Evolutionary conservation across 768 basidiomycete species (phyloP).

Genomic region (Tricholoma furcatifolium): DNA sequence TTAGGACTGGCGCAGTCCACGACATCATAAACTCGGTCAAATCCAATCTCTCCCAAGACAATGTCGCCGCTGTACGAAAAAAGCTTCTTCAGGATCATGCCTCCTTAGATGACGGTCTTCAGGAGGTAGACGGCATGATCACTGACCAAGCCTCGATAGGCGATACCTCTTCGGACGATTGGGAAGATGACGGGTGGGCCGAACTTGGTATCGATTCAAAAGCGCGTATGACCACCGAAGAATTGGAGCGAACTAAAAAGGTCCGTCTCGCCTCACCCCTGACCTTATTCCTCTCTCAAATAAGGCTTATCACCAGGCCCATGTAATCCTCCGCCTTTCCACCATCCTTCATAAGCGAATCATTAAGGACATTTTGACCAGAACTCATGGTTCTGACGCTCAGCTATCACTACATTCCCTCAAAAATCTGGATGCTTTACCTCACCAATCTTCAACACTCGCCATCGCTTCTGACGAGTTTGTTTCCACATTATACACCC

Average conservation of each 20-base stretch:
- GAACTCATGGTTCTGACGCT: conserved; percentile 16
- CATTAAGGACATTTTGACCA: conserved; percentile 46
- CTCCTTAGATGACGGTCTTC: conserved; percentile 58
- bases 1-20: conserved; percentile 60
- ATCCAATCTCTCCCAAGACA: conserved; percentile 52
- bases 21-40: conserved; percentile 54
- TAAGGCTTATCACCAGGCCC: conserved; percentile 44
- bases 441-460: conserved; percentile 47
- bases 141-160: conserved; percentile 33
- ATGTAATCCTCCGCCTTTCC: conserved; percentile 56
- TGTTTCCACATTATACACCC: conserved; percentile 61
- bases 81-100: conserved; percentile 50
- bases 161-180: conserved; percentile 43
- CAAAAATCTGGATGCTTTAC: conserved; percentile 48
- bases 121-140: conserved; percentile 58
- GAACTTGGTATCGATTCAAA: conserved; percentile 55
- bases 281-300: neutral
- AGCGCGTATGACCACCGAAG: conserved; percentile 43
- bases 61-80: conserved; percentile 55
- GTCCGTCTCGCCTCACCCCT: conserved; percentile 31
- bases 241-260: conserved; percentile 59
- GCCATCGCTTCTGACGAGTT: conserved; percentile 64
- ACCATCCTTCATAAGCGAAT: conserved; percentile 64
- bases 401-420: conserved; percentile 17
- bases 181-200: conserved; percentile 67